Evolutionary conservation across 2,329 filamentous ascomycete species (phyloP).

Genomic region (Elsinoe arachidis): DNA sequence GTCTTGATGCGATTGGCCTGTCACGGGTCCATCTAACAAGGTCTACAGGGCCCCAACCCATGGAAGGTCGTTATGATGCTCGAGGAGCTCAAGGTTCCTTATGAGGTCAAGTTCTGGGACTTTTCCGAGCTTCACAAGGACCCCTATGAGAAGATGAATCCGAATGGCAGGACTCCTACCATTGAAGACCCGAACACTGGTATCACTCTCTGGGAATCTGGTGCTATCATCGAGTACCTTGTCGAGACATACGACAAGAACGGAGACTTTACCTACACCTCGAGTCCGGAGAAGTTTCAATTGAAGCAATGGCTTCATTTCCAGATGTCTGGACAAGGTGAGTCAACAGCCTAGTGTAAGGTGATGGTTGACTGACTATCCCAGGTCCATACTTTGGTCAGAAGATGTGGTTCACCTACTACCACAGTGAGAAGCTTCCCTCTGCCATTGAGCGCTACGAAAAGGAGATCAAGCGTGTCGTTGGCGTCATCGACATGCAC

Average conservation of each 20-base stretch:
- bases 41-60: slow-evolving; percentile 31
- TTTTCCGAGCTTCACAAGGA: slow-evolving; percentile 34
- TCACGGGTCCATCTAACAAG: background rate
- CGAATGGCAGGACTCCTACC: slow-evolving; percentile 37
- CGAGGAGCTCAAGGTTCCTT: slow-evolving; percentile 36
- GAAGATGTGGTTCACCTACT: slow-evolving; percentile 30
- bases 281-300: slow-evolving; percentile 28
- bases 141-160: slow-evolving; percentile 32
- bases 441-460: slow-evolving; percentile 40
- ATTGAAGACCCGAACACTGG: slow-evolving; percentile 40
- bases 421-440: slow-evolving; percentile 35
- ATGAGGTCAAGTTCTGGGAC: slow-evolving; percentile 29
- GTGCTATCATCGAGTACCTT: slow-evolving; percentile 26
- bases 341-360: background rate
- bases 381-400: slow-evolving; percentile 42
- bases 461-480: slow-evolving; percentile 40
- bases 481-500: slow-evolving; percentile 37
- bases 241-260: slow-evolving; percentile 38
- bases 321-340: slow-evolving; percentile 8
- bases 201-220: slow-evolving; percentile 32
- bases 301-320: slow-evolving; percentile 31
- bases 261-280: slow-evolving; percentile 33
- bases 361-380: slow-evolving; percentile 18
- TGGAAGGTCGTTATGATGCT: slow-evolving; percentile 39
- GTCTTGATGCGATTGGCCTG: background rate